phyloP scores from a whole-genome alignment of 2,329 filamentous ascomycete species.

The Hypoxylon sp. region DNA sequence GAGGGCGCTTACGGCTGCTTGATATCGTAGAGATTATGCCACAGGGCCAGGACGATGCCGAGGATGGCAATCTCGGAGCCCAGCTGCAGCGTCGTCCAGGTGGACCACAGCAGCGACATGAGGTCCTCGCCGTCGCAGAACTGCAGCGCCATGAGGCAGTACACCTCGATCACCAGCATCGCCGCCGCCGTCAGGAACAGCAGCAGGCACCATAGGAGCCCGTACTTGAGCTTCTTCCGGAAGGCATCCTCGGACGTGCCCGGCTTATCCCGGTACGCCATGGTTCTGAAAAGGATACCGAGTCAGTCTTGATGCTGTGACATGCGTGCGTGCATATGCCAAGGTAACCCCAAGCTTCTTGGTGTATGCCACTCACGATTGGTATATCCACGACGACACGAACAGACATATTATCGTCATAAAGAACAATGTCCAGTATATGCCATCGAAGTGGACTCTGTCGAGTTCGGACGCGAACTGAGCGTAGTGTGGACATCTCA shows the following conservation, averaged over 20 bases:
- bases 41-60: slow-evolving; percentile 62
- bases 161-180: slow-evolving; percentile 63
- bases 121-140: slow-evolving; percentile 68
- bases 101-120: slow-evolving; percentile 67
- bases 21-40: slow-evolving; percentile 57
- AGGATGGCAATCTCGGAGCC: slow-evolving; percentile 65
- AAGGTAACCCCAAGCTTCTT: not conserved
- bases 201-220: slow-evolving; percentile 53
- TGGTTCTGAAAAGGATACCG: slow-evolving; percentile 40
- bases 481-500: slow-evolving; percentile 51
- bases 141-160: slow-evolving; percentile 60
- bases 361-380: slow-evolving; percentile 43
- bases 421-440: slow-evolving; percentile 53
- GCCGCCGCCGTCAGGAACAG: slow-evolving; percentile 56
- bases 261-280: slow-evolving; percentile 49
- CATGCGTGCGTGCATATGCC: no score
- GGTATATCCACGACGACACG: slow-evolving; percentile 49
- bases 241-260: slow-evolving; percentile 46
- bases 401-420: slow-evolving; percentile 50
- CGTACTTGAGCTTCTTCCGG: slow-evolving; percentile 48
- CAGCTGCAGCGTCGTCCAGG: slow-evolving; percentile 67
- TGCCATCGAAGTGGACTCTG: slow-evolving; percentile 48
- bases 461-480: slow-evolving; percentile 49
- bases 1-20: slow-evolving; percentile 57
- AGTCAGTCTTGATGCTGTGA: not conserved